Percentiles rank a stretch among this genome's conserved stretches.
Conservation (phyloP, 106 monocot genomes). For the Platanthera guangdongensis region DNA sequence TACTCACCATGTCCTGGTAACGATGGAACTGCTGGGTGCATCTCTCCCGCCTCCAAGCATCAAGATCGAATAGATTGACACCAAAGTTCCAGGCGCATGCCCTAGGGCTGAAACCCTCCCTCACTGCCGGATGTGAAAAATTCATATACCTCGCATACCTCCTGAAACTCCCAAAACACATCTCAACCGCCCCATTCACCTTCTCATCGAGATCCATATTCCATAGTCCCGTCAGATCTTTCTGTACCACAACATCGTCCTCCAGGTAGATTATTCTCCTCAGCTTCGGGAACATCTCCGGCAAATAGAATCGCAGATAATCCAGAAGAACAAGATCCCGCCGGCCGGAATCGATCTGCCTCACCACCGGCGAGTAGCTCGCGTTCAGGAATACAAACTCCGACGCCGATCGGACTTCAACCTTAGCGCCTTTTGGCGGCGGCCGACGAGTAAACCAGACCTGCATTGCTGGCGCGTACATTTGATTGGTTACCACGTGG, state of each 20-base stretch:
- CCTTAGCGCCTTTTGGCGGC: constrained; percentile 37
- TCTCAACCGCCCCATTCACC: constrained; percentile 90
- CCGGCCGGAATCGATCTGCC: constrained; percentile 30
- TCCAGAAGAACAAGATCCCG: constrained; percentile 44
- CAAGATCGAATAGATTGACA: constrained; percentile 85
- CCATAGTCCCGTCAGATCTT: constrained; percentile 60
- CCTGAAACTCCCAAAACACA: constrained; percentile 75
- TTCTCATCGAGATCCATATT: constrained; percentile 63
- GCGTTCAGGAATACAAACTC: constrained; percentile 64
- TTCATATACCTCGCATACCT: constrained; percentile 66
- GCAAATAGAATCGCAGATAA: constrained; percentile 79
- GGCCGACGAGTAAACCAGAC: constrained; percentile 80
- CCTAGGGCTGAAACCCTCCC: constrained; percentile 51
- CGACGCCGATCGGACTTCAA: constrained; percentile 45
- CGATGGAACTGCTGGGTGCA: constrained; percentile 77
- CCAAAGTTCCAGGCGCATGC: constrained; percentile 89
- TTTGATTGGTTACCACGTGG: constrained; percentile 71
- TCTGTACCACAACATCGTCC: constrained; percentile 94
- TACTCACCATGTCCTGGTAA: constrained; percentile 54
- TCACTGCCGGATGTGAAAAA: constrained; percentile 54
- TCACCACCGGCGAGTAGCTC: constrained; percentile 38
- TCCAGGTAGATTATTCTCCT: constrained; percentile 60
- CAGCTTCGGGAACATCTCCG: constrained; percentile 78
- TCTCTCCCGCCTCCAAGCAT: constrained; percentile 77
- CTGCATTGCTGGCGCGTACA: constrained; percentile 74